Evolutionary conservation across 495 filamentous ascomycete genomes (phyloP).

Genomic region (Annulohypoxylon stygium): DNA sequence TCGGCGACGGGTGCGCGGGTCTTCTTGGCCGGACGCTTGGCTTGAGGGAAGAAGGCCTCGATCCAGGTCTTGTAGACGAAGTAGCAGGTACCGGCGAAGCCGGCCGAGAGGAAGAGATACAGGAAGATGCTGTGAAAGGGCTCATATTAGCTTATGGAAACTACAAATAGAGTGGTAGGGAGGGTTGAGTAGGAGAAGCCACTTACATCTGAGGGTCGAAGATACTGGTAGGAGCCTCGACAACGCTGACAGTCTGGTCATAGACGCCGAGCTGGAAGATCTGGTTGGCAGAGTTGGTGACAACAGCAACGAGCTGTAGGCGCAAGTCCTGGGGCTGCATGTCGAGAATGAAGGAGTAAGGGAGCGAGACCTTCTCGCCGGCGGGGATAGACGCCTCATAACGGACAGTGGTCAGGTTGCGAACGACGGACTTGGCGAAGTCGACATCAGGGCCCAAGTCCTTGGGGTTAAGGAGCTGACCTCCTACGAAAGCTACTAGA

Average conservation of each 20-base stretch:
- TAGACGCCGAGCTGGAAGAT: conserved; percentile 83
- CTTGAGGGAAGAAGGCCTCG: conserved; percentile 94
- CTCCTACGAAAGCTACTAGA: conserved; percentile 80
- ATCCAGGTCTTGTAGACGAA: conserved; percentile 99
- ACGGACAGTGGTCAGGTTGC: conserved; percentile 83
- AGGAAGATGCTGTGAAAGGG: conserved; percentile 88
- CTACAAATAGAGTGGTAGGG: not conserved
- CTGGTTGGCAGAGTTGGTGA: conserved; percentile 73
- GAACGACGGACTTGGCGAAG: conserved; percentile 69
- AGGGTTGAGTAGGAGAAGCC: conserved; percentile 14
- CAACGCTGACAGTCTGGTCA: conserved; percentile 89
- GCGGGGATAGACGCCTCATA: conserved; percentile 83
- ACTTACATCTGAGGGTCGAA: conserved; percentile 96
- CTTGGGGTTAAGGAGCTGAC: conserved; percentile 73
- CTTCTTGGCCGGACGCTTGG: conserved; percentile 79
- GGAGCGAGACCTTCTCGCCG: conserved; percentile 78
- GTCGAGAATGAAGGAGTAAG: conserved; percentile 88
- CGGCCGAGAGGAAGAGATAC: conserved; percentile 87
- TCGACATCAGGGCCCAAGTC: conserved; percentile 63
- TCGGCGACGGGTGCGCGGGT: conserved; percentile 60
- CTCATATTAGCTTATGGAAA: conserved; percentile 11
- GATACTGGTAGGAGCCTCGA: conserved; percentile 91
- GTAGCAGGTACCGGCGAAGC: conserved; percentile 84
- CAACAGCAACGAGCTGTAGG: conserved; percentile 77
- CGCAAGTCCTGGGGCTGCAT: conserved; percentile 92